Evolutionary conservation across 306 rosid species (phyloP), one percentile per base, ranked within the genome.

Genomic region (Begonia fuchsioides): DNA sequence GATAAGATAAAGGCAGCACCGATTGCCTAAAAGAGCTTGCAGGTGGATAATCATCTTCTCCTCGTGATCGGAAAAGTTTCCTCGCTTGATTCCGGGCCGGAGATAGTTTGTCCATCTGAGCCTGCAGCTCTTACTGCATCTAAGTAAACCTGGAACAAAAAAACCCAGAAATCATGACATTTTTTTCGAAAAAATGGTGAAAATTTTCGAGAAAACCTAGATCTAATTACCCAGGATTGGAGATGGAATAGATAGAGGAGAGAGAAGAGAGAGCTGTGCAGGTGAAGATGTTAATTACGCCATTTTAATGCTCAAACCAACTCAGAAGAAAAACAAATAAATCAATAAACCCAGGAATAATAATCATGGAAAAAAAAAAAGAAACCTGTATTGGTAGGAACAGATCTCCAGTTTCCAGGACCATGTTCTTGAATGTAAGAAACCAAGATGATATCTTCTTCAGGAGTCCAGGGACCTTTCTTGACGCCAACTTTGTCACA

Each of bases 381-480:
- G 41, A 12, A 39, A 79, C 87, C 87, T 5, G 80, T 76, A 17
- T 72, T 76, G 17, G 65, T 56, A 3, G 83, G 88, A 70, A 80
- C 78, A 0, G 76, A 67, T 73, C 83, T 76, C 88, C 88, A 80
- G 60, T 80, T 80, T 0, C 80, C 78, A 3, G 88, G 74, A 2
- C 88, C 88, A 12, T 72, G 76, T 65, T 80, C 63, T 57, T 76
- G 88, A 65, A 80, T 80, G 62, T 76, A 80, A 64, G 83, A 76
- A 38, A 80, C 88, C 62, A 80, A 62, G 47, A 67, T 40, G 67
- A 79, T 79, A 53, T 79, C 87, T 20, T 79, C 87, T 2, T 76
- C 88, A 0, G 88, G 88, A 39, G 83, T 80, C 88, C 88, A 80
- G 8, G 88, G 80, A 6, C 88, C 88, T 68, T 80, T 80, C 76